Conservation (phyloP, 2,329 filamentous ascomycete species). For the Neophaeococcomyces aloes region DNA sequence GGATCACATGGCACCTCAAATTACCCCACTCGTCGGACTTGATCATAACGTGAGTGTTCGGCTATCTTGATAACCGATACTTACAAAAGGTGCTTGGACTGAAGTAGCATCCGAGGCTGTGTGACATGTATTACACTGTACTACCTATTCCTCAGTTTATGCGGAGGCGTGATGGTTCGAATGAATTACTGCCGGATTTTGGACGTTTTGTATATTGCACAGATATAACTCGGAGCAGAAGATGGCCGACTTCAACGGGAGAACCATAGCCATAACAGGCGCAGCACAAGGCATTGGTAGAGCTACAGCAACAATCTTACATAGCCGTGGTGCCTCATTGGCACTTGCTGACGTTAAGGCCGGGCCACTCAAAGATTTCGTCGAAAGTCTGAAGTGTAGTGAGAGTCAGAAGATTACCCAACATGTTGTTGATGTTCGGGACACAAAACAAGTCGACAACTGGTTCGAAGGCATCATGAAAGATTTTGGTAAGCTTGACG, state of each 20-base stretch:
- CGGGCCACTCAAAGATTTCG: conserved; percentile 23
- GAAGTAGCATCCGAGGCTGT: no score
- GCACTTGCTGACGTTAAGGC: conserved; percentile 40
- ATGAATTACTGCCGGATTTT: no score
- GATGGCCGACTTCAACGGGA: conserved; percentile 27
- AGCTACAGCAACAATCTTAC: conserved; percentile 37
- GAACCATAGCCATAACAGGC: conserved; percentile 42
- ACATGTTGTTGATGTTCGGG: conserved; percentile 25
- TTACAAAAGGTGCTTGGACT: no score
- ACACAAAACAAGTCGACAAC: conserved; percentile 15
- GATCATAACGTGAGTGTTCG: no score
- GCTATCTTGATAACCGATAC: no score
- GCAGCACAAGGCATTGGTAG: conserved; percentile 42
- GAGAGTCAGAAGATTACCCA: not conserved
- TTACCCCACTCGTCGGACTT: no score
- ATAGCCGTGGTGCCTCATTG: conserved; percentile 35
- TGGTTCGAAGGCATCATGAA: conserved; percentile 29
- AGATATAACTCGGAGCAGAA: no score
- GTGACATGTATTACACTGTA: no score
- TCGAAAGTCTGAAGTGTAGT: not conserved
- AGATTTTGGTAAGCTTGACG: conserved; percentile 29
- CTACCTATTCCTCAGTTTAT: no score
- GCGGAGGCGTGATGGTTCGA: no score
- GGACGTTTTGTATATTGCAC: no score
- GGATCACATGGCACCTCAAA: no score